Base-by-base conservation (phyloP, 2,329 filamentous ascomycete species). In the Coniochaeta sp. region DNA sequence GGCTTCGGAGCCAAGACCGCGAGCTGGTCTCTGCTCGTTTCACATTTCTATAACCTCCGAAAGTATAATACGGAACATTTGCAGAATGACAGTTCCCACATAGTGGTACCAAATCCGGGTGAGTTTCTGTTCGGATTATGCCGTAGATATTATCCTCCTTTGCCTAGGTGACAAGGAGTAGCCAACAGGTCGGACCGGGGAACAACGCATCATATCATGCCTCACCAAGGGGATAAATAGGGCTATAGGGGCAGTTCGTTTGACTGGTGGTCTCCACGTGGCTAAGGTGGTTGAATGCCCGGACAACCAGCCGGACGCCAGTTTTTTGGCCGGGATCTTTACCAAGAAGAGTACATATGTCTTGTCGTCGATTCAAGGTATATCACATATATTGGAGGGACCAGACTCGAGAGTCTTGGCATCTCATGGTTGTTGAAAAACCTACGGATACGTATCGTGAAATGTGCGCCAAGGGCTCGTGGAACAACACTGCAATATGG, bases 281-380 rank as follows among this genome's bases (percentile, higher is more conserved):
- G 47, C 47, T 52, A 52, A 52, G 47, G 47, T 52, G 47, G 47
- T 52, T 52, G 47, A 52, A 52, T 52, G 22, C 24, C 47, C 47
- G 26, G 47, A 52, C 47, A 5, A 52, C 3, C 47, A 52, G 22
- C 47, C 47, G 47, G 47, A 17, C 47, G 24, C 47, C 19, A 52
- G 47, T 30, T 52, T 22, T 52, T 4, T 9, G 10, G 24, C 47
- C 47, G 47, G 3, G 2, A n/a, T 8, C 26, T 52, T 2, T 52
- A 52, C 47, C 22, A 52, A 28, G 47, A 30, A 14, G 16, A 12
- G 14, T 5, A 17, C 14, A 8, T 52, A 52, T 24, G 30, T 26
- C 22, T 52, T n/a, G 22, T 22, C 19, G 9, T 26, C 22, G 22
- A 52, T 9, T 3, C 12, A 24, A 52, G 47, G 47, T n/a, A 28